These are phyloP conservation scores for Penicillium riverlandense DNA, from an alignment of 495 filamentous ascomycete genomes.

Conservation along the genomic window DNA sequence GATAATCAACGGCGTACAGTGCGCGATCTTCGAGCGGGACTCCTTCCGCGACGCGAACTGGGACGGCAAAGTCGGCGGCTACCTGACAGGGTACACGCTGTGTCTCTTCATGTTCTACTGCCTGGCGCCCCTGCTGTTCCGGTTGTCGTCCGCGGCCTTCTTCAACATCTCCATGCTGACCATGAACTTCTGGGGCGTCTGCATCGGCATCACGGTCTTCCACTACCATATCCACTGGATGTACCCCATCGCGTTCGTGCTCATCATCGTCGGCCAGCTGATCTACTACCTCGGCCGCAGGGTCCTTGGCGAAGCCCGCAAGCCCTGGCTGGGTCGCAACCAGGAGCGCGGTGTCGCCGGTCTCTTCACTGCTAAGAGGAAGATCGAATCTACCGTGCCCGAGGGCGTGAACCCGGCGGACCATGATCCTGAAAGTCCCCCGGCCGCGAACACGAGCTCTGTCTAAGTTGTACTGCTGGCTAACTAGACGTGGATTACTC, in stretches of 20 bases:
- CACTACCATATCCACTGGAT: constrained; percentile 73
- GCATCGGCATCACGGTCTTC: constrained; percentile 84
- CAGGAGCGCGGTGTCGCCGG: constrained; percentile 79
- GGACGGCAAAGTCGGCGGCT: constrained; percentile 64
- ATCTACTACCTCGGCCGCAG: constrained; percentile 76
- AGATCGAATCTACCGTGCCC: constrained; percentile 42
- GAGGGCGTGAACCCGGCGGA: constrained; percentile 3
- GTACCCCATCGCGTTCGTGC: constrained; percentile 92
- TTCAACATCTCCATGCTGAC: constrained; percentile 95
- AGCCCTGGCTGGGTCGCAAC: constrained; percentile 86
- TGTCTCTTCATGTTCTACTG: constrained; percentile 80
- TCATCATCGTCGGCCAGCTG: constrained; percentile 76
- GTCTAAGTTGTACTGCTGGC: background rate
- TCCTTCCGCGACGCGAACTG: constrained; percentile 61
- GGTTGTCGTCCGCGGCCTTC: constrained; percentile 84
- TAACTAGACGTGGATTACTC: background rate
- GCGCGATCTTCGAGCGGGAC: constrained; percentile 78
- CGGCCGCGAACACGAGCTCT: constrained; percentile 8
- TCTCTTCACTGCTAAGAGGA: constrained; percentile 79
- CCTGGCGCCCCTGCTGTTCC: constrained; percentile 76
- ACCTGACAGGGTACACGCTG: constrained; percentile 81
- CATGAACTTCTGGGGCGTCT: constrained; percentile 93
- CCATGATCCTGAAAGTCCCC: constrained; percentile 1
- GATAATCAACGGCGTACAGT: constrained; percentile 85
- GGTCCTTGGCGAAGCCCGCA: constrained; percentile 75